A percentile compares a stretch with the other conserved stretches of the same genome.
These are phyloP conservation scores for Volvox reticuliferus DNA, from an alignment of 139 green algal genomes.

Conservation along the genomic window DNA sequence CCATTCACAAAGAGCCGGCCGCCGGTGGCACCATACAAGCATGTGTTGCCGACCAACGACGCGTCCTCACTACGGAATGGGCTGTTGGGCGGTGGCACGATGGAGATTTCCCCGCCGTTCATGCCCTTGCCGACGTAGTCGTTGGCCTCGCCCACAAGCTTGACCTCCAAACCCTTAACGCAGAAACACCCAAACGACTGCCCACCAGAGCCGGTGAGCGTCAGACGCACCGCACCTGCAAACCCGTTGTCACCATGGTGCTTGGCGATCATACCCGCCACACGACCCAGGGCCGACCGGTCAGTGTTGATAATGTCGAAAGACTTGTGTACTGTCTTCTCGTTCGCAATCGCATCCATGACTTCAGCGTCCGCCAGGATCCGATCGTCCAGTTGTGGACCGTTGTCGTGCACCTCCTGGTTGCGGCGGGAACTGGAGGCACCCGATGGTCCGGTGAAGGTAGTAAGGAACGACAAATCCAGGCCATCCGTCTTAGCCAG, in stretches of 20 bases:
- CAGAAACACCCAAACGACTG: conserved; percentile 70
- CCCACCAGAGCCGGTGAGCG: conserved; percentile 78
- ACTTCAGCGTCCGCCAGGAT: conserved; percentile 92
- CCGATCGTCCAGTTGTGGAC: conserved; percentile 91
- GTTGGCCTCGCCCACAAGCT: conserved; percentile 96
- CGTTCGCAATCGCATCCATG: conserved; percentile 60
- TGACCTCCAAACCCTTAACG: conserved; percentile 81
- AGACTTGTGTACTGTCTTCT: conserved; percentile 59
- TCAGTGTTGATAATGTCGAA: conserved; percentile 92
- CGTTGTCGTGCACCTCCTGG: conserved; percentile 82
- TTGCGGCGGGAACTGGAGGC: conserved; percentile 58
- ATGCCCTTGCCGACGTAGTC: conserved; percentile 99
- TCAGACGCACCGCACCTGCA: conserved; percentile 81
- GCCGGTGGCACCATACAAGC: conserved; percentile 98
- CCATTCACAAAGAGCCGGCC: conserved; percentile 95
- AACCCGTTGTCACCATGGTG: conserved; percentile 91
- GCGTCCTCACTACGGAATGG: conserved; percentile 75
- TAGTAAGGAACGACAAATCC: conserved; percentile 95
- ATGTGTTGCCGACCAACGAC: conserved; percentile 97
- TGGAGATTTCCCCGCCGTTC: conserved; percentile 93
- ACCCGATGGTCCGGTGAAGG: conserved; percentile 70
- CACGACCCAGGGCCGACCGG: conserved; percentile 81
- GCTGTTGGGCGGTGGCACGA: conserved; percentile 84
- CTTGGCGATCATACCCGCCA: conserved; percentile 88
- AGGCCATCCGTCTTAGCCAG: conserved; percentile 94